Evolutionary conservation across 257 asterid genomes (phyloP).

Genomic region (Hygrophila difformis): DNA sequence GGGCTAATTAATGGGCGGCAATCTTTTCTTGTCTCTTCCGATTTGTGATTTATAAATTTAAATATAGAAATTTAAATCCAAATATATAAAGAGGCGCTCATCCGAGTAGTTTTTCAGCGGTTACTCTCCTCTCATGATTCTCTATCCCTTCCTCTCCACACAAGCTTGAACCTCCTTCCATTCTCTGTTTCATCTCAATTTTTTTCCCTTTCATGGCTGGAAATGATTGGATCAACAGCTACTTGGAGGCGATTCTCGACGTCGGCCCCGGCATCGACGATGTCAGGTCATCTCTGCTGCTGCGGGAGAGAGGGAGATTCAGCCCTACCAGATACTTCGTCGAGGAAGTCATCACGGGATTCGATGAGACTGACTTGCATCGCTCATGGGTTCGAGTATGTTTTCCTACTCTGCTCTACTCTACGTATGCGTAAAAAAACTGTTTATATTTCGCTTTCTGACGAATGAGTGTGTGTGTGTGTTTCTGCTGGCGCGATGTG

Average conservation of each 20-base stretch:
- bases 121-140: too few species aligned
- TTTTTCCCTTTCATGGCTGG: too few species aligned
- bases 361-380: conserved; percentile 93
- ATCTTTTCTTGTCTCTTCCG: too few species aligned
- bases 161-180: too few species aligned
- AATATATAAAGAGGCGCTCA: too few species aligned
- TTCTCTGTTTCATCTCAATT: too few species aligned
- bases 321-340: conserved; percentile 89
- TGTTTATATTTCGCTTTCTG: too few species aligned
- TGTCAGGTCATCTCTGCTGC: conserved; percentile 65
- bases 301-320: conserved; percentile 87
- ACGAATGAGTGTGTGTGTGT: background rate
- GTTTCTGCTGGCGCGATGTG: background rate
- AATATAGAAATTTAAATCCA: too few species aligned
- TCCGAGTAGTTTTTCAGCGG: too few species aligned
- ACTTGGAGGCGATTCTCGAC: conserved; percentile 86
- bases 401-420: background rate
- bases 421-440: background rate
- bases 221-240: conserved; percentile 93
- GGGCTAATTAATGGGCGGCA: too few species aligned
- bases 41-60: too few species aligned
- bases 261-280: conserved; percentile 82
- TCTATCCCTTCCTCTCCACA: too few species aligned
- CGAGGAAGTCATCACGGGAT: conserved; percentile 87
- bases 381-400: conserved; percentile 87